Evolutionary conservation across 495 filamentous ascomycete species (phyloP), one percentile per base, ranked within the genome.

Genomic region (Hypoxylon fuscum): DNA sequence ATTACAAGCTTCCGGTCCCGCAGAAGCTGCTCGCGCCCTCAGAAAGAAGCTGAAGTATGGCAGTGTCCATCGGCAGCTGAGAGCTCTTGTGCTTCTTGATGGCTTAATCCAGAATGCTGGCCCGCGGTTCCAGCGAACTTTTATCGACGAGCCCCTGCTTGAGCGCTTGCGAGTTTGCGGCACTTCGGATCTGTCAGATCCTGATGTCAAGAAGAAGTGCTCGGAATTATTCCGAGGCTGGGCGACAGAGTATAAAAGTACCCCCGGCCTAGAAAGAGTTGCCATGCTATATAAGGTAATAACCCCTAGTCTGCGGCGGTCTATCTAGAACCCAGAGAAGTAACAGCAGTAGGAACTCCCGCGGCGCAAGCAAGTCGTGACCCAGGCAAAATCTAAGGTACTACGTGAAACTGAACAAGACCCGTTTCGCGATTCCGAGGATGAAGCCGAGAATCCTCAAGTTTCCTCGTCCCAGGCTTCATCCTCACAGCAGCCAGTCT

Each of bases 21-120:
- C 85, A 5, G 96, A 99, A 78, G 93, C 93, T 46, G 90, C 92
- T 59, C 86, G 96, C 72, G 94, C 96, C 17, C 84, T 98, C 65
- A 85, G 96, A 43, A 99, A 98, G 87, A 98, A 99, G 80, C 84
- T 99, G 84, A 98, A 98, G 76, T 99, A 99, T 73, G 96, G 96
- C 50, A 96, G 85, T 62, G 78, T 94, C 15, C 93, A 98, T 71
- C 88, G 92, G 14, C 96, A 98, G 72, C 81, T 99, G 5, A 87
- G 96, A 37, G 90, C 96, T 50, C 84, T 99, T 34, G 89, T 88
- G 8, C 89, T 99, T 23, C 87, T 99, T 3, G 95, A 99, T 72
- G 93, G 90, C 40, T 80, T 98, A 20, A 96, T 99, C 25, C 91
- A 97, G 68, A 99, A 98, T 77, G 92, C 92, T 14, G 94, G 93